phyloP scores from a whole-genome alignment of 768 basidiomycete species.

The Amanita inopinata region DNA sequence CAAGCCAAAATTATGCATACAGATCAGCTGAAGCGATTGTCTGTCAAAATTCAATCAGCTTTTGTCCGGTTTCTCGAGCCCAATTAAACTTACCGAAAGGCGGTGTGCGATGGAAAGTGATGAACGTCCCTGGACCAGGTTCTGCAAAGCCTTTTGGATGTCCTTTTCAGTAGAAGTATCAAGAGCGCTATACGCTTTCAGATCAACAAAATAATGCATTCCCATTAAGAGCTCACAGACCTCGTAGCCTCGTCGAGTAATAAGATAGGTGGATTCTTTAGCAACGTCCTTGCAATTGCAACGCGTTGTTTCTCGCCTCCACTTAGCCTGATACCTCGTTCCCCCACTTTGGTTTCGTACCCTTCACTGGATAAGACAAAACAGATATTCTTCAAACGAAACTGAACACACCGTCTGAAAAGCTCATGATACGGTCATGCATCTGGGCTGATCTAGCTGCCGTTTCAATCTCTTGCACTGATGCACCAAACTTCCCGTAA shows the following conservation, averaged over 20 bases:
- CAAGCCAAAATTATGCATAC: slow-evolving; percentile 26
- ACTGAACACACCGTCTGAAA: slow-evolving; percentile 56
- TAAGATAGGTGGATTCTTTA: slow-evolving; percentile 79
- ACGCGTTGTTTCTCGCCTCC: slow-evolving; percentile 90
- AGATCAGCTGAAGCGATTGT: slow-evolving; percentile 53
- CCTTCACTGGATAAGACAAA: slow-evolving; percentile 20
- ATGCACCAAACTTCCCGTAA: slow-evolving; percentile 70
- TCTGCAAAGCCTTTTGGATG: slow-evolving; percentile 81
- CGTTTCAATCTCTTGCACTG: slow-evolving; percentile 63
- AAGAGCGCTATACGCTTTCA: slow-evolving; percentile 43
- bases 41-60: slow-evolving; percentile 17
- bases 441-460: slow-evolving; percentile 80
- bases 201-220: slow-evolving; percentile 3
- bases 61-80: slow-evolving; percentile 12
- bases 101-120: slow-evolving; percentile 77
- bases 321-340: slow-evolving; percentile 74
- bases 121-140: slow-evolving; percentile 63
- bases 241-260: slow-evolving; percentile 74
- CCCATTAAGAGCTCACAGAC: slow-evolving; percentile 19
- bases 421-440: slow-evolving; percentile 75
- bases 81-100: slow-evolving; percentile 45
- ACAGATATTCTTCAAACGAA: neutral
- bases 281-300: slow-evolving; percentile 75
- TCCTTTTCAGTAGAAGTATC: slow-evolving; percentile 89
- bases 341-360: slow-evolving; percentile 85